A percentile compares a stretch with the other conserved stretches of the same genome.
Conservation (phyloP, 495 filamentous ascomycete genomes). For the Penicillium cosmopolitanum region DNA sequence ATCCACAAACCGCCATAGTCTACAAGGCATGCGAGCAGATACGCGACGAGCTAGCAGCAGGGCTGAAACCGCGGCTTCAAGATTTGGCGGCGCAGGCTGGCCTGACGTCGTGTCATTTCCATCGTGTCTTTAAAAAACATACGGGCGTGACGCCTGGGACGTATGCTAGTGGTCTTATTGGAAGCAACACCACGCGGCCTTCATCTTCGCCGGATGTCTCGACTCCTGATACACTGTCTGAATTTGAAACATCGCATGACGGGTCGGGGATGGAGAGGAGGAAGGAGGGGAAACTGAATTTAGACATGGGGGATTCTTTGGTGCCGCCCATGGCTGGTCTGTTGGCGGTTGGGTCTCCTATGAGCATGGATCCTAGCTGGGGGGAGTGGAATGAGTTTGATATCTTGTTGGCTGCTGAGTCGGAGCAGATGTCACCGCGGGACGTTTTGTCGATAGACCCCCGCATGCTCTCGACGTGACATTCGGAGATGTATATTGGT, state of each 20-base stretch:
- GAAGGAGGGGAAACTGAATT: slow-evolving; percentile 13
- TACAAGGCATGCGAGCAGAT: slow-evolving; percentile 48
- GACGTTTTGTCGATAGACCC: slow-evolving; percentile 24
- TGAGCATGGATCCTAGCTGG: slow-evolving; percentile 25
- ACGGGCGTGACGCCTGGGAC: slow-evolving; percentile 64
- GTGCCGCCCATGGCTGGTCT: slow-evolving; percentile 11
- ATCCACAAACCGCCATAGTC: slow-evolving; percentile 49
- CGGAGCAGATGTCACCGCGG: slow-evolving; percentile 16
- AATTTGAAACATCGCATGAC: slow-evolving; percentile 15
- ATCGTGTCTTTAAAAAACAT: slow-evolving; percentile 63
- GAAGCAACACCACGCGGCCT: slow-evolving; percentile 6
- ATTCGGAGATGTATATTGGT: not conserved
- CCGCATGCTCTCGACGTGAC: slow-evolving; percentile 11
- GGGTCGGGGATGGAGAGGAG: slow-evolving; percentile 12
- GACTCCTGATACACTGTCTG: slow-evolving; percentile 16
- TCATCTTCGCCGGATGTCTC: slow-evolving; percentile 13
- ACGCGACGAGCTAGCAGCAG: slow-evolving; percentile 26
- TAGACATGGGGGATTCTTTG: slow-evolving; percentile 16
- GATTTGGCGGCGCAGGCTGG: slow-evolving; percentile 56
- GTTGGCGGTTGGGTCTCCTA: slow-evolving; percentile 17
- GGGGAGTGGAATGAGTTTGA: slow-evolving; percentile 47
- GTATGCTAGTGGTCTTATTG: slow-evolving; percentile 38
- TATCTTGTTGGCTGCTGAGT: slow-evolving; percentile 37
- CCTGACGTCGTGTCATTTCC: slow-evolving; percentile 64
- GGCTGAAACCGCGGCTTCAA: slow-evolving; percentile 46